These are phyloP conservation scores for Coemansia sp. DNA, from an alignment of 192 early-diverging fungal genomes.

Conservation along the genomic window DNA sequence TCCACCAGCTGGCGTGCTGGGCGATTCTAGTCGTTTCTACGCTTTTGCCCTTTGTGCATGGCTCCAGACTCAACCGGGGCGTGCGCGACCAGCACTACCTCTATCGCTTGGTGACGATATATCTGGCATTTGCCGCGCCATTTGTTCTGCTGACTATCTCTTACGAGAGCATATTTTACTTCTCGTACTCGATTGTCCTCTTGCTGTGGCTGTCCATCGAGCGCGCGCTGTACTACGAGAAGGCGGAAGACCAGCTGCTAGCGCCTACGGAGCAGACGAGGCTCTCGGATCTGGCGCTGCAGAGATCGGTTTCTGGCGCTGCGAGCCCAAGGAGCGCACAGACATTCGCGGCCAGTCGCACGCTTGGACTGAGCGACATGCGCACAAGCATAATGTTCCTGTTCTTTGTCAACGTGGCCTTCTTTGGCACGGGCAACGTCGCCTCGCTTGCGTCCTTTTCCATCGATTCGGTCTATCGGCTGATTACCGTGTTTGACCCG, in stretches of 20 bases:
- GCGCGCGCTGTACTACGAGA: conserved; percentile 54
- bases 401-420: conserved; percentile 90
- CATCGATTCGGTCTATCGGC: conserved; percentile 84
- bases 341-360: conserved; percentile 29
- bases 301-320: background rate
- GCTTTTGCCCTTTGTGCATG: conserved; percentile 45
- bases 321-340: background rate
- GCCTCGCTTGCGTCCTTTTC: conserved; percentile 87
- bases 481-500: conserved; percentile 90
- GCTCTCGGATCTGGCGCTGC: conserved; percentile 31
- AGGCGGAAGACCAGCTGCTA: conserved; percentile 42
- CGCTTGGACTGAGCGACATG: conserved; percentile 60
- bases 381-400: conserved; percentile 76
- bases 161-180: conserved; percentile 90
- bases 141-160: conserved; percentile 90
- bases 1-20: conserved; percentile 51
- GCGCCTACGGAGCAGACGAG: conserved; percentile 30
- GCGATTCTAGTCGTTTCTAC: conserved; percentile 38
- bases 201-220: conserved; percentile 83
- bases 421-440: conserved; percentile 97
- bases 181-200: conserved; percentile 73
- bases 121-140: conserved; percentile 83
- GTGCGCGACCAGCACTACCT: conserved; percentile 72
- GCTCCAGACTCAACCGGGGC: conserved; percentile 43
- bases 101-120: conserved; percentile 79